phyloP scores from a whole-genome alignment of 139 green algal genomes.

The Closterium sp. region DNA sequence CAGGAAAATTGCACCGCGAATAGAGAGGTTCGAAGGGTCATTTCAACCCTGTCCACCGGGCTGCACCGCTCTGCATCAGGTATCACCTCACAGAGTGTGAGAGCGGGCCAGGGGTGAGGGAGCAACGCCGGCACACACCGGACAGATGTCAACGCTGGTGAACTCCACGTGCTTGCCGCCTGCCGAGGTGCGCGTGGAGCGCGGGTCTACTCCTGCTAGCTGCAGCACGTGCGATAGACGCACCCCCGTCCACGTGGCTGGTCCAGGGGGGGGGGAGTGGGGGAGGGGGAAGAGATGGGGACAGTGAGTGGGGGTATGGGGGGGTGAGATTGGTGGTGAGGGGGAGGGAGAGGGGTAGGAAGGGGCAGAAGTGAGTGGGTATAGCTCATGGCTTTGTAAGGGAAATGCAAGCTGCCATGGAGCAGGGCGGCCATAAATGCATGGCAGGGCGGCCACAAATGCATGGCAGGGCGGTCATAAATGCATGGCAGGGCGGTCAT shows the following conservation, averaged over 20 bases:
- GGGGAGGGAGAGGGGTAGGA: slow-evolving; percentile 61
- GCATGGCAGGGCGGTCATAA: neutral
- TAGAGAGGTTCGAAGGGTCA: no score
- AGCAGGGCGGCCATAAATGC: no score
- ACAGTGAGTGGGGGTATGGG: neutral
- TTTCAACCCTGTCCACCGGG: no score
- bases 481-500: neutral
- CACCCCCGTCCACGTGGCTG: slow-evolving; percentile 72
- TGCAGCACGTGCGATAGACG: slow-evolving; percentile 77
- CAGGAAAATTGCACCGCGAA: no score
- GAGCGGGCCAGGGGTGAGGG: neutral
- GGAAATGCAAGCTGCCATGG: no score
- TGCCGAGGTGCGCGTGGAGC: neutral
- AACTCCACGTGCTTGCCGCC: slow-evolving; percentile 51
- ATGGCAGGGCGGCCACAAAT: no score
- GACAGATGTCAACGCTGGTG: slow-evolving; percentile 40
- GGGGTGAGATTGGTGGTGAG: no score
- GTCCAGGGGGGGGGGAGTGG: slow-evolving; percentile 36
- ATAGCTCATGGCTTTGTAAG: no score
- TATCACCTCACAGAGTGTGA: neutral
- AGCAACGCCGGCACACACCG: slow-evolving; percentile 11
- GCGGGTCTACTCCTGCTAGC: slow-evolving; percentile 22
- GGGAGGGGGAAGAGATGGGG: neutral
- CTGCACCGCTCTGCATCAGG: no score
- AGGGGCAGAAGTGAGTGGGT: neutral